Base-by-base conservation (phyloP, 257 asterid genomes). In the Solanum chmielewskii region DNA sequence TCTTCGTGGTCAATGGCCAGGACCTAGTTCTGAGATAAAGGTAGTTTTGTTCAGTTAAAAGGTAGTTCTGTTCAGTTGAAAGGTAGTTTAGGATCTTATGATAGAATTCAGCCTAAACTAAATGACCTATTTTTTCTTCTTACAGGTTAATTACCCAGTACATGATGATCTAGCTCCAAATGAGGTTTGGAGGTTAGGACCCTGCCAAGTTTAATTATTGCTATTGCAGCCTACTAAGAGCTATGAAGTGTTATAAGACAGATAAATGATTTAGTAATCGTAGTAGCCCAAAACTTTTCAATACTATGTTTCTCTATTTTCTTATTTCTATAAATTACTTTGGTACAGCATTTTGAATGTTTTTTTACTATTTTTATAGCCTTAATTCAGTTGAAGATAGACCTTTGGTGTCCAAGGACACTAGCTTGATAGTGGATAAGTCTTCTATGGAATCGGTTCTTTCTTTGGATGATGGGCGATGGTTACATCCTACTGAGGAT, bases 131-230 rank as follows among this genome's bases (percentile, higher is more conserved):
- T 69, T 86, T 78, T 47, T 31, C 41, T 75, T 29, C 70, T 80
- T 89, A 83, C 95, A 97, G 98, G 99, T 95, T 69, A 93, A 90
- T 91, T 97, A 96, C 92, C 99, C 99, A 87, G 91, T 96, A 33
- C 86, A 93, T 88, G 87, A 91, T 59, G 92, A 92, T 44, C 59
- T 92, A 83, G 92, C 93, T 83, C 80, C 94, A 76, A 89, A 89
- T 92, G 98, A 94, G 86, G 88, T 89, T 88, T 88, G 93, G 78
- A 97, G 99, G 98, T 95, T 86, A 86, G 89, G 85, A 23, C 76
- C 90, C 90, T 89, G 35, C 77, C 73, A 64, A 73, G 70, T 45
- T 76, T 86, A 35, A 8, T 11, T 29, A 44, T 84, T 83, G 41
- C 44, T 62, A 66, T 23, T 74, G 76, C 42, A 21, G 52, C 73